These are phyloP conservation scores for Nemania bipapillata DNA, from an alignment of 2,329 filamentous ascomycete species.

Conservation along the genomic window DNA sequence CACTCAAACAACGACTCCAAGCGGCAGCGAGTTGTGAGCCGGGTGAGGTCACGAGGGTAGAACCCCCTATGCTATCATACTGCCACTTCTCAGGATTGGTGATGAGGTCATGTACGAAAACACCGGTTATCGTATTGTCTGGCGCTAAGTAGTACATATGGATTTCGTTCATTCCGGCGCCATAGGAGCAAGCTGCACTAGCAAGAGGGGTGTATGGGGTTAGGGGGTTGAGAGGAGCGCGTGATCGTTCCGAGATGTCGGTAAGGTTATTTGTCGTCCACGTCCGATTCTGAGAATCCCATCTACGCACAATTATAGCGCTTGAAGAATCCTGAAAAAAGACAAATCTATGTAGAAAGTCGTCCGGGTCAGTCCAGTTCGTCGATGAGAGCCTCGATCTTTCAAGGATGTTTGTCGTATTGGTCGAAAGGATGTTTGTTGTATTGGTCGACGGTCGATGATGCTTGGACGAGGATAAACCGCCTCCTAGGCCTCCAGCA, in stretches of 20 bases:
- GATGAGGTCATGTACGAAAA: slow-evolving; percentile 37
- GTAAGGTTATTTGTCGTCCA: slow-evolving; percentile 47
- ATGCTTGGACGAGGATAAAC: neutral
- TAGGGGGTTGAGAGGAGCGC: slow-evolving; percentile 38
- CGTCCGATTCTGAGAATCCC: slow-evolving; percentile 44
- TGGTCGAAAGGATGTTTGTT: neutral
- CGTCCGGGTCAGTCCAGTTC: slow-evolving; percentile 46
- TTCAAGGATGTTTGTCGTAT: slow-evolving; percentile 21
- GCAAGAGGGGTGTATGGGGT: slow-evolving; percentile 43
- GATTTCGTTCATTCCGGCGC: slow-evolving; percentile 32
- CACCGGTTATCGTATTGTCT: slow-evolving; percentile 39
- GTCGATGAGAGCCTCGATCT: slow-evolving; percentile 43
- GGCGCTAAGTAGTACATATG: slow-evolving; percentile 43
- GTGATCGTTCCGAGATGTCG: slow-evolving; percentile 38
- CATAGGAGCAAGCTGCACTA: slow-evolving; percentile 39
- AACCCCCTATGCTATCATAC: slow-evolving; percentile 38
- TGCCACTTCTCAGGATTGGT: slow-evolving; percentile 40
- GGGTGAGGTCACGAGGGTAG: slow-evolving; percentile 37
- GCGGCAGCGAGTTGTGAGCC: slow-evolving; percentile 44
- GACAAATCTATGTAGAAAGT: slow-evolving; percentile 39
- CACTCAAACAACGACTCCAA: slow-evolving; percentile 41
- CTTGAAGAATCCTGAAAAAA: slow-evolving; percentile 46
- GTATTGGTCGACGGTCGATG: neutral
- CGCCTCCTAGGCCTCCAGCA: slow-evolving; percentile 35
- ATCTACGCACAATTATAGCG: slow-evolving; percentile 44